Base-by-base conservation (phyloP, 129 eudicot species). In the Dittrichia graveolens region DNA sequence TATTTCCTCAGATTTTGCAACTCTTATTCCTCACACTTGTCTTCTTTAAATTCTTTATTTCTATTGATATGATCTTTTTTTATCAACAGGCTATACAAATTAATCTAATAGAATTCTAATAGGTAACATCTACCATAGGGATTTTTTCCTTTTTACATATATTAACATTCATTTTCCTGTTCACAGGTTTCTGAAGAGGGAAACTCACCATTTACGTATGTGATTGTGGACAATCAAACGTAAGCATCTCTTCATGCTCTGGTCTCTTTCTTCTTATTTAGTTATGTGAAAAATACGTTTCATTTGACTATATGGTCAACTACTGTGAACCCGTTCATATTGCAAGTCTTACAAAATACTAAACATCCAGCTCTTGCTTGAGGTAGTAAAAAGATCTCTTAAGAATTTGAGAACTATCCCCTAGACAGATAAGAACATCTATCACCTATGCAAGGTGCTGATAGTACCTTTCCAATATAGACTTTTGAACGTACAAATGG, bases 161-260 rank as follows among this genome's bases (percentile, higher is more conserved):
- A 45, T 49, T 67, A 59, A 48, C 49, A 24, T 8, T 31, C 45
- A 50, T 50, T 59, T 73, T 77, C 52, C 75, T 58, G 41, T 64
- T 74, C 57, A 4, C 87, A 94, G 98, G 98, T 94, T 44, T 90
- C 98, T 58, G 61, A 84, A 79, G 97, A 88, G 70, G 98, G 98
- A 38, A 90, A 86, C 79, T 94, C 98, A 76, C 96, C 96, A 44
- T 94, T 90, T 77, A 87, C 91, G 41, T 94, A 90, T 73, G 62
- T 94, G 82, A 94, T 94, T 71, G 96, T 94, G 58, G 98, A 94
- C 84, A 80, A 79, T 7, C 82, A 94, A 80, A 94, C 89, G 98
- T 94, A 80, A 81, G 91, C 66, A 35, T 76, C 65, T 78, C 37
- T 60, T 49, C 8, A 14, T 67, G 6, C 44, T 60, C 67, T 9